Conservation (phyloP, 2,329 filamentous ascomycete genomes). For the Clarireedia homoeocarpa region DNA sequence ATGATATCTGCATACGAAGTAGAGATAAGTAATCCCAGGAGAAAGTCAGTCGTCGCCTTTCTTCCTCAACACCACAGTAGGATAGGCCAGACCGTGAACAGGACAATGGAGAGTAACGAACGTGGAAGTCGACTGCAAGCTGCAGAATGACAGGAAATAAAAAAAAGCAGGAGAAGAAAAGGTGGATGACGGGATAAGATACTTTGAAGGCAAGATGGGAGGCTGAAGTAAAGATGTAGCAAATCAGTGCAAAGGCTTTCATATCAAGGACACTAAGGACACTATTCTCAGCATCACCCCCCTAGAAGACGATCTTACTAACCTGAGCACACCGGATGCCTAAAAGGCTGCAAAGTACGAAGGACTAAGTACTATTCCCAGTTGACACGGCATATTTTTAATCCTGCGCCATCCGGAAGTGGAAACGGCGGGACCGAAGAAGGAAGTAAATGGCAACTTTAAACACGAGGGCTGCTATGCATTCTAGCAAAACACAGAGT, state of each 20-base stretch:
- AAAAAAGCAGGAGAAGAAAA: neutral
- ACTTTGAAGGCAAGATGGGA: neutral
- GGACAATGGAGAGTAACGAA: slow-evolving; percentile 3
- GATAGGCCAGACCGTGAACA: neutral
- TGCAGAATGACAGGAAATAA: slow-evolving; percentile 5
- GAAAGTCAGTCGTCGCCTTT: neutral
- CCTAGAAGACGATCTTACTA: slow-evolving; percentile 11
- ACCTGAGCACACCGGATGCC: slow-evolving; percentile 3
- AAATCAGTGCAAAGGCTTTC: neutral
- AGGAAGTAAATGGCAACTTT: slow-evolving; percentile 1
- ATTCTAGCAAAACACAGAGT: neutral
- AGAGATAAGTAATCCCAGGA: neutral
- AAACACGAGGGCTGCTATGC: neutral
- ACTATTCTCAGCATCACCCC: slow-evolving; percentile 1
- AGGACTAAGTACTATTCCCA: no score
- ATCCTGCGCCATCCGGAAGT: slow-evolving; percentile 1
- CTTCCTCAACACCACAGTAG: neutral
- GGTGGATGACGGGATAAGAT: slow-evolving; percentile 1
- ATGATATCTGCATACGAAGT: neutral
- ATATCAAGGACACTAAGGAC: slow-evolving; percentile 1
- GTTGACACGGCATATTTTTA: slow-evolving; percentile 6
- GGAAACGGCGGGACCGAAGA: slow-evolving; percentile 1
- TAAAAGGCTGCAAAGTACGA: neutral
- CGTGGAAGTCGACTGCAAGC: slow-evolving; percentile 8
- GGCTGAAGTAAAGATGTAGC: slow-evolving; percentile 8